Conservation (phyloP, 805 yeast species). For the Yamadazyma ubonensis region DNA sequence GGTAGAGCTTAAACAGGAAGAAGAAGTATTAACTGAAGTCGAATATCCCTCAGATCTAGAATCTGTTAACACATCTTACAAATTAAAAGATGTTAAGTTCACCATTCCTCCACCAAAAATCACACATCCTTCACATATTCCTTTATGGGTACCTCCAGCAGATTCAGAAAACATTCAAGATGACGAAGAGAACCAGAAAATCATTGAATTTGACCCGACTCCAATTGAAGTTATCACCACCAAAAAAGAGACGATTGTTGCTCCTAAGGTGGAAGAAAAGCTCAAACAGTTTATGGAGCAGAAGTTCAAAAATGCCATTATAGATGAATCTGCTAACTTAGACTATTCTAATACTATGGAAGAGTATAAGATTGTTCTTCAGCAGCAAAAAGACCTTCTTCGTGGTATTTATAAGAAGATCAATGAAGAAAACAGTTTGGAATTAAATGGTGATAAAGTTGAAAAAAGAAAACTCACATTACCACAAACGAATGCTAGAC, state of each 20-base stretch:
- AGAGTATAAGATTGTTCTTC: constrained; percentile 60
- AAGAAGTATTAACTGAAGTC: constrained; percentile 13
- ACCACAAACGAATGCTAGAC: constrained; percentile 38
- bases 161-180: constrained; percentile 15
- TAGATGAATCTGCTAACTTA: constrained; percentile 33
- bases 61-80: constrained; percentile 11
- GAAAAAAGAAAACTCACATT: constrained; percentile 46
- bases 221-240: constrained; percentile 25
- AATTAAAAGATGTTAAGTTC: constrained; percentile 28
- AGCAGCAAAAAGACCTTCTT: constrained; percentile 51
- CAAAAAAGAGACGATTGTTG: constrained; percentile 15
- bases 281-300: constrained; percentile 26
- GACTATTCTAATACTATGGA: constrained; percentile 40
- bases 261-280: constrained; percentile 28
- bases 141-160: constrained; percentile 40
- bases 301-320: constrained; percentile 34
- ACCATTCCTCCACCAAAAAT: constrained; percentile 35
- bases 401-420: constrained; percentile 45
- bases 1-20: constrained; percentile 9
- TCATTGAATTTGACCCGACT: constrained; percentile 26
- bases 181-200: constrained; percentile 17
- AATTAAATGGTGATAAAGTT: constrained; percentile 47
- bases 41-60: constrained; percentile 15
- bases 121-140: constrained; percentile 47
- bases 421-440: constrained; percentile 34